phyloP scores from a whole-genome alignment of 2,329 filamentous ascomycete species.

The Colletotrichum sp. region DNA sequence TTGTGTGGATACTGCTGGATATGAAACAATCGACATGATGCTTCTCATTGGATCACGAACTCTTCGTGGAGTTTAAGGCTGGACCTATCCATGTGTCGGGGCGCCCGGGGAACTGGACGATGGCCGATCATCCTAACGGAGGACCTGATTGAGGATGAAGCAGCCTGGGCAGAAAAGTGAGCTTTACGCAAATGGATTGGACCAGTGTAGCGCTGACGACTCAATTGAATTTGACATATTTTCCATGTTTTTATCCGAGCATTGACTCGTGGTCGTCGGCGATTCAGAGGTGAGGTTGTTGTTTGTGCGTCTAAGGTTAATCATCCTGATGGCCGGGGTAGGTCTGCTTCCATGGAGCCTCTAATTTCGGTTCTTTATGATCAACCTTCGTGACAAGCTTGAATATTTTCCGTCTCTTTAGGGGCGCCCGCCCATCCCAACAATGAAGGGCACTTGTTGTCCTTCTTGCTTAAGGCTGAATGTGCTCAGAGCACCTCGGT shows the following conservation, averaged over 20 bases:
- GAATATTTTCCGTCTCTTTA: not conserved
- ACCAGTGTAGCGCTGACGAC: accelerated
- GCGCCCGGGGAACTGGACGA: not conserved
- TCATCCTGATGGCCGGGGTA: not conserved
- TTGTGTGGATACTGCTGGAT: not conserved
- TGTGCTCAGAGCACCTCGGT: not conserved
- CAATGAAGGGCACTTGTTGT: not conserved
- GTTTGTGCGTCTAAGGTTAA: not conserved
- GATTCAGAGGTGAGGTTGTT: not conserved
- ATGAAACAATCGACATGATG: not conserved
- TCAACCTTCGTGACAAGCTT: not conserved
- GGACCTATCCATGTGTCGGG: not conserved
- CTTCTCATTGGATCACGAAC: not conserved
- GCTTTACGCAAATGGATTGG: not conserved
- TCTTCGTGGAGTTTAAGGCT: not conserved
- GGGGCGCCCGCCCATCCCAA: not conserved
- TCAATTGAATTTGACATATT: not conserved
- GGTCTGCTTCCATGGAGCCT: not conserved
- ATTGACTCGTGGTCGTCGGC: not conserved
- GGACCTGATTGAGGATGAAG: not conserved
- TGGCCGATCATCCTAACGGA: not conserved
- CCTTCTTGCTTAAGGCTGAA: not conserved
- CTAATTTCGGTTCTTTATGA: conserved; percentile 3
- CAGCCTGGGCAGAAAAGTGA: not conserved
- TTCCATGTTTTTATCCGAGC: not conserved